phyloP scores from a whole-genome alignment of 2,329 filamentous ascomycete species.

The Neurospora crassa region DNA sequence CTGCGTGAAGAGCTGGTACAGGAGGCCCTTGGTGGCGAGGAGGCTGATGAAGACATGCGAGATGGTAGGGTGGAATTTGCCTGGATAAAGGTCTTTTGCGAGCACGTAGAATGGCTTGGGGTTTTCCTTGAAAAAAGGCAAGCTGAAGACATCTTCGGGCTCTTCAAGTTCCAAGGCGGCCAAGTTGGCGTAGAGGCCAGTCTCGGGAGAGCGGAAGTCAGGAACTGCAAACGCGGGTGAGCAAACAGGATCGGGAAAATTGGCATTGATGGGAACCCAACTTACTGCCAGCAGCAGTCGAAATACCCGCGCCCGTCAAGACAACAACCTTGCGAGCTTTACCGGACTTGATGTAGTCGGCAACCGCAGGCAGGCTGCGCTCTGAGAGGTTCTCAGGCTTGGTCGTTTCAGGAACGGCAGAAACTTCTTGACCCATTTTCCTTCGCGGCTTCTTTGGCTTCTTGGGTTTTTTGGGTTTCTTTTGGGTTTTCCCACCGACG shows the following conservation, averaged over 20 bases:
- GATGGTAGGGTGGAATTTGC: constrained; percentile 78
- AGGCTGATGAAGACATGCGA: constrained; percentile 83
- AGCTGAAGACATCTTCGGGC: constrained; percentile 90
- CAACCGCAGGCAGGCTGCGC: constrained; percentile 64
- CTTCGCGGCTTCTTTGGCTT: constrained; percentile 7
- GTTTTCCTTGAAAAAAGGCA: constrained; percentile 75
- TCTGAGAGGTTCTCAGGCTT: constrained; percentile 55
- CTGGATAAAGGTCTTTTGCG: constrained; percentile 85
- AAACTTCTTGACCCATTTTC: constrained; percentile 84
- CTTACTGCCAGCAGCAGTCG: constrained; percentile 58
- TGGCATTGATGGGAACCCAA: constrained; percentile 4
- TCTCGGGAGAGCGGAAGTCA: constrained; percentile 89
- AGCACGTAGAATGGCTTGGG: constrained; percentile 88
- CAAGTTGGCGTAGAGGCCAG: constrained; percentile 88
- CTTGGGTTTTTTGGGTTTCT: constrained; percentile 6
- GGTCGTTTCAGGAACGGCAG: constrained; percentile 55
- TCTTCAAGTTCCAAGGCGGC: constrained; percentile 76
- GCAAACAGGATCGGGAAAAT: not conserved
- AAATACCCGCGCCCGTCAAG: constrained; percentile 86
- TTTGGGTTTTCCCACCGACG: constrained; percentile 8
- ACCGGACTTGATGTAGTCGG: constrained; percentile 68
- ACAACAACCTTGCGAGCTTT: constrained; percentile 65
- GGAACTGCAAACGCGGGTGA: constrained; percentile 52
- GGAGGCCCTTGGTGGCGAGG: constrained; percentile 65
- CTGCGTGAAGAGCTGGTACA: constrained; percentile 87